Conservation (phyloP, 345 rosid genomes). For the Aquilaria sinensis region DNA sequence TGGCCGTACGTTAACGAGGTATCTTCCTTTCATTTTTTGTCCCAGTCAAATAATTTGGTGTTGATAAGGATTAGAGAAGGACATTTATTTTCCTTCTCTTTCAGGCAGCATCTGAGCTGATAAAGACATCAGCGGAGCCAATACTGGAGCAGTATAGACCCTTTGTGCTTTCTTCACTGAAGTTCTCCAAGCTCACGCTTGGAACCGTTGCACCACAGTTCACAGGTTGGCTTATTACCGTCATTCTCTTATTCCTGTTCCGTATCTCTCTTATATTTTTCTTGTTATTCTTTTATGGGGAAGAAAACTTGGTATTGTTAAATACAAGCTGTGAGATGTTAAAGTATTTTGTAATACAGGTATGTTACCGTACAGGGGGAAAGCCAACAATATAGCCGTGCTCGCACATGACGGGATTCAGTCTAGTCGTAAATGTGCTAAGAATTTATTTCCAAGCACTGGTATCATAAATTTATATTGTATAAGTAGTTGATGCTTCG, state of each 20-base stretch:
- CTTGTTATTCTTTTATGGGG: no score
- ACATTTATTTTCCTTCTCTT: background rate
- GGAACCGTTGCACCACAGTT: conserved; percentile 96
- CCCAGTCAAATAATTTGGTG: conserved; percentile 4
- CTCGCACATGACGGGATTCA: no score
- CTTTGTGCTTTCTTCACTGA: conserved; percentile 61
- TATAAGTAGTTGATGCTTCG: no score
- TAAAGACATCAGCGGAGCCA: conserved; percentile 74
- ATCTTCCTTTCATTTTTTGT: background rate
- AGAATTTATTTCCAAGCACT: no score
- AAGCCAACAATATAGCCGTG: no score
- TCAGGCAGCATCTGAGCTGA: conserved; percentile 92
- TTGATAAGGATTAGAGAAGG: background rate
- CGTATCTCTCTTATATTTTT: no score
- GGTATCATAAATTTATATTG: no score
- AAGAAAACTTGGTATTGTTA: no score
- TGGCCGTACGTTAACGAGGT: conserved; percentile 89
- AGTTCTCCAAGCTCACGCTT: conserved; percentile 80
- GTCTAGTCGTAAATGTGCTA: no score
- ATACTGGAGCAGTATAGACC: conserved; percentile 84
- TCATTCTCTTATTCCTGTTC: background rate
- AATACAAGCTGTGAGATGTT: no score
- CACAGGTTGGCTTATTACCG: conserved; percentile 51
- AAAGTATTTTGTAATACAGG: no score
- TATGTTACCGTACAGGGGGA: no score